phyloP scores from a whole-genome alignment of 176 grass and related monocot species.

The Lolium rigidum region DNA sequence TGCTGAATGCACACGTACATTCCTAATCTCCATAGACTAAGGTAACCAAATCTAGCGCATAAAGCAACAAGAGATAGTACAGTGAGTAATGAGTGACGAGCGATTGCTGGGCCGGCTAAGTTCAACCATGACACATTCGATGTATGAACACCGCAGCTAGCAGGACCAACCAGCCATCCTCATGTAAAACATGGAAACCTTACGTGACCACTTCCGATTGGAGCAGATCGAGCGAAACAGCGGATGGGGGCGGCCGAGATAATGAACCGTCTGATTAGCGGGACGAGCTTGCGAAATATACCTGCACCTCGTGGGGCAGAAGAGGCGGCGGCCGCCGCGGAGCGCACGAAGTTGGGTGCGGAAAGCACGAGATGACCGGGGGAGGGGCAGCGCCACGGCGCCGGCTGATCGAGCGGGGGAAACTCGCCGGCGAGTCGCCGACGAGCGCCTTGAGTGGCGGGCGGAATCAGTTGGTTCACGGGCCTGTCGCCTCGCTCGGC shows the following conservation, averaged over 20 bases:
- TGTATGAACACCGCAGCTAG: neutral
- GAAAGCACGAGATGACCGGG: neutral
- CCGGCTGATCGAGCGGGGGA: neutral
- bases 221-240: neutral
- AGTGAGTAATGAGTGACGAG: neutral
- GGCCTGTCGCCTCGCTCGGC: neutral
- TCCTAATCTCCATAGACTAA: neutral
- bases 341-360: neutral
- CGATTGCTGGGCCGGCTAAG: neutral
- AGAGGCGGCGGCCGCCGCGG: neutral
- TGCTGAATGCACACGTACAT: neutral
- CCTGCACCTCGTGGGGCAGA: neutral
- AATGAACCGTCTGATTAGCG: neutral
- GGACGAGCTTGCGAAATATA: neutral
- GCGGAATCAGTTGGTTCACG: constrained; percentile 17
- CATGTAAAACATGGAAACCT: neutral
- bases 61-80: neutral
- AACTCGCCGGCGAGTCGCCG: constrained; percentile 16
- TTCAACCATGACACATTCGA: neutral
- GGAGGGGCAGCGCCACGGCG: neutral
- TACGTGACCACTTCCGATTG: neutral
- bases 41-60: neutral
- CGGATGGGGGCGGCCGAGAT: neutral
- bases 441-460: neutral
- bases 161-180: neutral